These are phyloP conservation scores for Pezicula rhizophila DNA, from an alignment of 2,329 filamentous ascomycete genomes.

Conservation along the genomic window DNA sequence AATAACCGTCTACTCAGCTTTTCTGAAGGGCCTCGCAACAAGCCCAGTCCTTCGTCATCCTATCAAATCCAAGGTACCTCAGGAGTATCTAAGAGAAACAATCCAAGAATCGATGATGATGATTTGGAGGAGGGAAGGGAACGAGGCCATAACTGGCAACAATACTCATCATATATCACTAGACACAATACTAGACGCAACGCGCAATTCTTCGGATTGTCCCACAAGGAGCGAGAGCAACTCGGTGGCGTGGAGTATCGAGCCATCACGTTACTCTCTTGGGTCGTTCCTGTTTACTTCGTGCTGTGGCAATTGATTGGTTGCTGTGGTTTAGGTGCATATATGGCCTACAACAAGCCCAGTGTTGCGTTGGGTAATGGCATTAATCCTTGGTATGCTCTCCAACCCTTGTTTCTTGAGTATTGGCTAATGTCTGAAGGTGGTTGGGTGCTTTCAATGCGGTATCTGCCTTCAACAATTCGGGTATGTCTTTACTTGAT, in stretches of 20 bases:
- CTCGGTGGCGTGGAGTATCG: constrained; percentile 60
- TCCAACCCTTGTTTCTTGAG: not conserved
- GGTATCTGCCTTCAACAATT: constrained; percentile 65
- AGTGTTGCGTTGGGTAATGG: constrained; percentile 45
- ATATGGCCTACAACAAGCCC: constrained; percentile 47
- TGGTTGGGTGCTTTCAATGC: constrained; percentile 65
- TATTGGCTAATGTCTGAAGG: constrained; percentile 11
- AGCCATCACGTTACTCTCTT: constrained; percentile 51
- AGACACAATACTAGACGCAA: constrained; percentile 38
- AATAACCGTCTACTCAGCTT: too few species aligned
- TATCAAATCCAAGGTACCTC: not conserved
- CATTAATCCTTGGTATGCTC: constrained; percentile 49
- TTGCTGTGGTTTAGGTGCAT: constrained; percentile 54
- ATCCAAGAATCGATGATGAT: not conserved
- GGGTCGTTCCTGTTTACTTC: constrained; percentile 56
- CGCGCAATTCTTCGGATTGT: constrained; percentile 48
- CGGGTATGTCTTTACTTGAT: constrained; percentile 63
- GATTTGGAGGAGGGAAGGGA: not conserved
- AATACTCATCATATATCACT: constrained; percentile 20
- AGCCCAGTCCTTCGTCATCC: constrained; percentile 1
- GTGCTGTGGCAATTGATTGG: constrained; percentile 53
- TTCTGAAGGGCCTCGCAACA: constrained; percentile 3
- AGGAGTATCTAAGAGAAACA: not conserved
- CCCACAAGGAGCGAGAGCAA: constrained; percentile 45
- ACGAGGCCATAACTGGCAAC: not conserved